phyloP scores from a whole-genome alignment of 2,329 filamentous ascomycete species.

The Furcasterigmium furcatum region DNA sequence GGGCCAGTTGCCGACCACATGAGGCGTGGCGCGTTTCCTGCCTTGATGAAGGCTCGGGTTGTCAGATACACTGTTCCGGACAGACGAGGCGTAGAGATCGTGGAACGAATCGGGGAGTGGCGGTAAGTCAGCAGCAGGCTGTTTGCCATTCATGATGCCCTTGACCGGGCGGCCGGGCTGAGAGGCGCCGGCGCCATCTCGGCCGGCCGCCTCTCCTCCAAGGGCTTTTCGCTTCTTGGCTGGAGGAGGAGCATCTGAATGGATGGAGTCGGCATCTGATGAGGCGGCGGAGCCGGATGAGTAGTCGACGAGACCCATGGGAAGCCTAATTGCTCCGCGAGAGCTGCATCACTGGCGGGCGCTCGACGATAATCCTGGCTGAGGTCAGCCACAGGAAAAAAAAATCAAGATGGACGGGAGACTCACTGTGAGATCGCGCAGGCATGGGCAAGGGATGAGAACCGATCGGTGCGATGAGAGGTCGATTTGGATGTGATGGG shows the following conservation, averaged over 20 bases:
- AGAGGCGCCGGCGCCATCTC: not conserved
- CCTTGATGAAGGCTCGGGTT: conserved; percentile 84
- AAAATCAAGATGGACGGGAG: too few relatives aligned
- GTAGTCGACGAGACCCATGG: conserved; percentile 66
- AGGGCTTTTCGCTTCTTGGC: conserved; percentile 29
- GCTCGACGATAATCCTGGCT: too few relatives aligned
- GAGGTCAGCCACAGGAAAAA: too few relatives aligned
- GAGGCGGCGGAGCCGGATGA: conserved; percentile 39
- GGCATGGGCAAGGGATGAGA: too few relatives aligned
- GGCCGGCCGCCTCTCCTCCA: not conserved
- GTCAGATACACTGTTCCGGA: conserved; percentile 73
- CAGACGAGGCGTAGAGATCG: conserved; percentile 82
- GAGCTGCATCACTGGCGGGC: too few relatives aligned
- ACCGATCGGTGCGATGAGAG: too few relatives aligned
- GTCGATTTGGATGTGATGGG: too few relatives aligned
- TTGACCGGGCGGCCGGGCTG: not conserved
- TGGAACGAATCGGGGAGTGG: conserved; percentile 80
- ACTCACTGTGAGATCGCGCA: too few relatives aligned
- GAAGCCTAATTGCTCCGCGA: too few relatives aligned
- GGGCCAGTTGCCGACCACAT: conserved; percentile 88
- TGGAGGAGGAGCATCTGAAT: conserved; percentile 20
- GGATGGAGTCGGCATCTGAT: conserved; percentile 13
- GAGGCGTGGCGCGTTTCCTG: conserved; percentile 76
- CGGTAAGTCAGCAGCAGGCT: conserved; percentile 44
- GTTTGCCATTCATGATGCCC: not conserved